Evolutionary conservation across 192 early-diverging fungal genomes (phyloP), one percentile per base, ranked within the genome.

Genomic region (Coemansia biformis): DNA sequence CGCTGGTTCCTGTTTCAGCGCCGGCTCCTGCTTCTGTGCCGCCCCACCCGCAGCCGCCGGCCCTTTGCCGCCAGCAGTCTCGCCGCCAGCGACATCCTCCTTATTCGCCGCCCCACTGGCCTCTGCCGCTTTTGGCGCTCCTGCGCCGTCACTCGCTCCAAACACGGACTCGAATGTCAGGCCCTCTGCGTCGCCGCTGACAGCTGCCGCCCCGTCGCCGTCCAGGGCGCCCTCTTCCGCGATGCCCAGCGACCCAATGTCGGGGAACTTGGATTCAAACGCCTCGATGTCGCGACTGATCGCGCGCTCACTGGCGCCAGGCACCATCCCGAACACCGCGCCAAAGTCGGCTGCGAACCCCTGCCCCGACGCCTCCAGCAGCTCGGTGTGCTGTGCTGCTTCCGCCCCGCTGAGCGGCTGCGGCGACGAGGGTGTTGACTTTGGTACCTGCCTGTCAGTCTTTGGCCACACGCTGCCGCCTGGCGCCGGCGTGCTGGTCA

Each of bases 91-190:
- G n/a, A n/a, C 40, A 15, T 34, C 23, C 11, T 15, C 28, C 11
- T 26, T 43, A 28, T 46, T 38, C 14, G 37, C 23, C 33, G 49
- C 9, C 43, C 19, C 19, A 0, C 17, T 37, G 19, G 35, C 40
- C 42, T 15, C 30, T 4, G 21, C 38, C 6, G 38, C 8, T 10
- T 60, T 46, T 10, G 19, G 24, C 16, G 26, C 36, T 26, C 14
- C 35, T 14, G 9, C 14, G n/a, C 34, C 40, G 21, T 51, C 42
- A 28, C 51, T 49, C 5, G 52, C 18, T 22, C 70, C 70, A 66
- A 74, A 74, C 45, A 74, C 63, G 15, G 70, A 66, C 43, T 74
- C 70, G 44, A 74, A 74, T 4, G 70, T 74, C 59, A 74, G 35
- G 11, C 55, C 63, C 9, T 54, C 49, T 5, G 44, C 49, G 12